Evolutionary conservation across 306 rosid genomes (phyloP).

Genomic region (Casuarina glauca): DNA sequence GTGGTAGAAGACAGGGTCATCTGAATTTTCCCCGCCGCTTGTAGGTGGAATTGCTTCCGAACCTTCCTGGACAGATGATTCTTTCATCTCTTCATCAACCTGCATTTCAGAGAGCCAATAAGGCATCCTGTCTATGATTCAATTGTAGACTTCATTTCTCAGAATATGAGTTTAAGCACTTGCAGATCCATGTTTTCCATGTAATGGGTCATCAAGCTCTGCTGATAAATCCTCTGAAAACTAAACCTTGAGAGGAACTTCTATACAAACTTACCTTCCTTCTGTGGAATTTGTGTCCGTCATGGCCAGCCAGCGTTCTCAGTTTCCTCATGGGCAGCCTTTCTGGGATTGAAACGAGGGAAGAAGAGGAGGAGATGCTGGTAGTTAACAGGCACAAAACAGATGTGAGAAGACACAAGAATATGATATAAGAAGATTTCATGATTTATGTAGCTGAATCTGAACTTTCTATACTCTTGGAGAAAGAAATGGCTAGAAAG

Average conservation of each 20-base stretch:
- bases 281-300: slow-evolving; percentile 24
- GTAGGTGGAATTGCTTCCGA: slow-evolving; percentile 31
- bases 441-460: slow-evolving; percentile 40
- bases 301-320: slow-evolving; percentile 26
- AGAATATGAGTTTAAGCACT: background rate
- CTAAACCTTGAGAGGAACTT: slow-evolving; percentile 10
- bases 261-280: slow-evolving; percentile 38
- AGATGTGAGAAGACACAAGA: slow-evolving; percentile 50
- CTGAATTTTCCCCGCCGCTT: slow-evolving; percentile 32
- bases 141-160: background rate
- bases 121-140: slow-evolving; percentile 3
- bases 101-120: slow-evolving; percentile 38
- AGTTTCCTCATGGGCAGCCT: slow-evolving; percentile 46
- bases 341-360: slow-evolving; percentile 24
- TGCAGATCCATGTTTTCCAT: background rate
- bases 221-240: background rate
- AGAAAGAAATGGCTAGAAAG: slow-evolving; percentile 30
- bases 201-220: background rate
- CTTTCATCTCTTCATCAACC: slow-evolving; percentile 46
- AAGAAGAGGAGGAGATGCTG: slow-evolving; percentile 21
- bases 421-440: slow-evolving; percentile 48
- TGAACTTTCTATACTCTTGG: slow-evolving; percentile 30
- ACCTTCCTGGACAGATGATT: slow-evolving; percentile 34
- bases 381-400: slow-evolving; percentile 40
- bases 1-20: slow-evolving; percentile 70